These are phyloP conservation scores for Taiozyma sp. DNA, from an alignment of 1,139 yeast genomes.

Conservation along the genomic window DNA sequence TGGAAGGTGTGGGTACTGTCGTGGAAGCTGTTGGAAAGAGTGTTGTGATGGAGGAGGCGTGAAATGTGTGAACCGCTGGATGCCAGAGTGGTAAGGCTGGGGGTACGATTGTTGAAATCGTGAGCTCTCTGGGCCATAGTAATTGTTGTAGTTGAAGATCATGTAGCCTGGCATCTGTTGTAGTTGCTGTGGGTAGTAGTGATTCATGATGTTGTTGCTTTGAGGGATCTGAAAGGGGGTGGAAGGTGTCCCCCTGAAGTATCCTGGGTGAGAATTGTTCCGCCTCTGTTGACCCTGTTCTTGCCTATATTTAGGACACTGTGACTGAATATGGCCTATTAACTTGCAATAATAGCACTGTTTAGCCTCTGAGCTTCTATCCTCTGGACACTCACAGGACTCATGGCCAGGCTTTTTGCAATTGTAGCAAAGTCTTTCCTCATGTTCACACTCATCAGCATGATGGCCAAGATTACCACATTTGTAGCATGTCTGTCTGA, in stretches of 20 bases:
- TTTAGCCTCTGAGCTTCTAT: conserved; percentile 9
- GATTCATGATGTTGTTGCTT: neutral
- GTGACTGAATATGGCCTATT: conserved; percentile 21
- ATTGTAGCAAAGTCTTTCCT: conserved; percentile 18
- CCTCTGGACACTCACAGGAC: conserved; percentile 16
- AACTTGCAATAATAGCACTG: conserved; percentile 21
- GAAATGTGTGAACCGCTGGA: neutral
- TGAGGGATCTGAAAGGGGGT: neutral
- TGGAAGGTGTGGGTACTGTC: conserved; percentile 1
- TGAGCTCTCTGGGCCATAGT: neutral
- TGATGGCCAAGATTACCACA: conserved; percentile 23
- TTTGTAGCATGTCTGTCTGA: conserved; percentile 20
- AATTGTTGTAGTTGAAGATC: conserved; percentile 3
- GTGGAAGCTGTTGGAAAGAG: conserved; percentile 3
- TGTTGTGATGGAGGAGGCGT: conserved; percentile 1
- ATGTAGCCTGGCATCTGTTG: conserved; percentile 1
- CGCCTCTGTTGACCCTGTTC: neutral
- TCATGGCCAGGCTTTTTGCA: conserved; percentile 22
- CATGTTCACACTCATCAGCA: conserved; percentile 18
- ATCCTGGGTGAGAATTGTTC: neutral
- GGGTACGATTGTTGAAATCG: neutral
- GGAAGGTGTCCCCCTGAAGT: neutral
- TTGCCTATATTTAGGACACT: conserved; percentile 10
- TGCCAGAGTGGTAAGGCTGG: neutral
- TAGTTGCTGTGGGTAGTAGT: neutral